A percentile compares a stretch with the other conserved stretches of the same genome.
phyloP scores from a whole-genome alignment of 2,329 filamentous ascomycete species.

The Penicillium sp. region DNA sequence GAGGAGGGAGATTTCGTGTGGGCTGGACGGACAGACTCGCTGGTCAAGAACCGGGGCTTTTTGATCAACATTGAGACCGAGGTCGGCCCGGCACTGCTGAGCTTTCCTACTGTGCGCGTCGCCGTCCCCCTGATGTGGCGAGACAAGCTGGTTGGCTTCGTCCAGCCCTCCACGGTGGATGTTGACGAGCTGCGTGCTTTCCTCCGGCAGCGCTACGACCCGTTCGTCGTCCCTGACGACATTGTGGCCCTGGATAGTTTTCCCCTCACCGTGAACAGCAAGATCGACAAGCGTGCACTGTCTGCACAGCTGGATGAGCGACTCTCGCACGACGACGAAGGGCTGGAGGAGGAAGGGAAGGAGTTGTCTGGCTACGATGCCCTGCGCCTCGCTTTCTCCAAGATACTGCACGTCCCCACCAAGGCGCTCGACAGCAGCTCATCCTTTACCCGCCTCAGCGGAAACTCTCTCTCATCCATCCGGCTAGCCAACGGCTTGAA shows the following conservation, averaged over 20 bases:
- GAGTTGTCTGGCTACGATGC: too few relatives aligned
- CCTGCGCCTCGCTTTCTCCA: too few relatives aligned
- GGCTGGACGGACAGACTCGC: constrained; percentile 28
- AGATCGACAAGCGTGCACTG: not conserved
- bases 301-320: not conserved
- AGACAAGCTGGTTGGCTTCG: not conserved
- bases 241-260: not conserved
- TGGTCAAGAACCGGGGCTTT: constrained; percentile 40
- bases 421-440: too few relatives aligned
- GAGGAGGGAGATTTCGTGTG: constrained; percentile 23
- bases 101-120: not conserved
- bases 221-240: not conserved
- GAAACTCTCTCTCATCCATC: too few relatives aligned
- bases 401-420: too few relatives aligned
- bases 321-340: not conserved
- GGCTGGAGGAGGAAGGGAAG: not conserved
- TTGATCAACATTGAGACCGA: constrained; percentile 39
- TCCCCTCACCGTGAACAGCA: not conserved
- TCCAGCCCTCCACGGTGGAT: not conserved
- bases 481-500: too few relatives aligned
- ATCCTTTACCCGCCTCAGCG: too few relatives aligned
- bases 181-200: not conserved
- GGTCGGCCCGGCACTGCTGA: constrained; percentile 28
- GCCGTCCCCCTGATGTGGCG: not conserved
- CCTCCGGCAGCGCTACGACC: not conserved